Base-by-base conservation (phyloP, 192 early-diverging fungal species). In the Coemansia sp. region DNA sequence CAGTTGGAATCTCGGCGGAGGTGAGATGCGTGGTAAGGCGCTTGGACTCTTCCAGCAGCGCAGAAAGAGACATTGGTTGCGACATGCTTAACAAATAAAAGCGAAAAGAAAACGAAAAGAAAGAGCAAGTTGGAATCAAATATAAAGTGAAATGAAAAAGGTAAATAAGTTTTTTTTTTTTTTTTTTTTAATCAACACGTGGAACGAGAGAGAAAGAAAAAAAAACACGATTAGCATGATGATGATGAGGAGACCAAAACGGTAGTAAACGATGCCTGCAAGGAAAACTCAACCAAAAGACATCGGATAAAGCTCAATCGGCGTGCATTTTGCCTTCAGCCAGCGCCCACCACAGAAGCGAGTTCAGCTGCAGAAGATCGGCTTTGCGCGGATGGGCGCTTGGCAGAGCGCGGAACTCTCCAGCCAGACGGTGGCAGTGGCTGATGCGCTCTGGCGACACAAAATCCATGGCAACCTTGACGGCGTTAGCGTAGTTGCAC, bases 391-490 rank as follows among this genome's bases (percentile, higher is more conserved):
- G 76, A 19, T 87, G 73, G 5, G 9, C 13, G n/a, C 0, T 11
- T 14, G 35, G 5, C 41, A 89, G 70, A 7, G 19, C 42, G 10
- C 86, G 57, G 59, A 89, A 88, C 55, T 89, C 83, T 10, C 38
- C 43, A 1, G 85, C 83, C 29, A 90, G 58, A 0, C 46, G 57
- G 0, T 57, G 62, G 54, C 86, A 85, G 59, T 79, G 57, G 4
- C 59, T 57, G 14, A 91, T 64, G 25, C 83, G 82, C 57, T 90
- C 88, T 9, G 86, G 85, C 43, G 84, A 86, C 14, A 91, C 79
- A 75, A 89, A 91, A 63, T 90, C 90, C 70, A 87, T 82, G 20
- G 90, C 90, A 2, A 85, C 69, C 71, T 92, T 92, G 48, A 92
- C 83, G 8, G 86, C 85, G 35, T 74, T 83, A 9, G 83, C 66